Evolutionary conservation across 2,329 filamentous ascomycete genomes (phyloP), one percentile per base, ranked within the genome.

Genomic region (Aotearoamyces nothofagi): DNA sequence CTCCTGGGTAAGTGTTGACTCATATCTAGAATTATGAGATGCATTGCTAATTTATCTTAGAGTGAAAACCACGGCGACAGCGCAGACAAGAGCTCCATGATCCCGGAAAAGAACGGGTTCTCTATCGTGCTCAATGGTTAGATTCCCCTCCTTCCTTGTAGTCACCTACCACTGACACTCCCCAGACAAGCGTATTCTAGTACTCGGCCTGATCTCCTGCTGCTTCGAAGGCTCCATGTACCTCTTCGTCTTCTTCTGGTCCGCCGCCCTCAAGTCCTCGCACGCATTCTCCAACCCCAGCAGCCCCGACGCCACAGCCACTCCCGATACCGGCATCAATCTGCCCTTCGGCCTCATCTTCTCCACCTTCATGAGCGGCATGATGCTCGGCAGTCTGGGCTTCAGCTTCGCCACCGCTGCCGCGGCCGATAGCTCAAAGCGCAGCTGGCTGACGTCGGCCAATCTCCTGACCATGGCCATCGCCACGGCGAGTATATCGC

Each of bases 211-310:
- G 23, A 56, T 60, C 3, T 63, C 64, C 4, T 68, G 60, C 33
- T 59, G 69, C 43, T 71, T 73, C 40, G 69, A 75, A 47, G 66
- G 66, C 12, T 59, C 64, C 15, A 66, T 73, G 55, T 73, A 72
- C 41, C 54, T 74, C 8, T 72, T 72, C 41, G 63, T 74, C 32
- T 73, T 71, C 46, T 71, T 69, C 52, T 72, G 68, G 61, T 63
- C 66, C 1, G 61, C 65, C 1, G 60, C 65, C 3, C 49, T 74
- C n/a, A 61, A 54, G 34, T 51, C 53, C 9, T 51, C 55, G n/a
- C 51, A 52, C 17, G 51, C 58, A 29, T 22, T 28, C 27, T 17
- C 25, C 7, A 9, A 22, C 28, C 4, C 29, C 27, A 9, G 27
- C 49, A 51, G 35, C 10, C 63, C 58, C 11, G 44, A 59, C 29